These are phyloP conservation scores for Cercospora brassicicola DNA, from an alignment of 2,329 filamentous ascomycete species.

Conservation along the genomic window DNA sequence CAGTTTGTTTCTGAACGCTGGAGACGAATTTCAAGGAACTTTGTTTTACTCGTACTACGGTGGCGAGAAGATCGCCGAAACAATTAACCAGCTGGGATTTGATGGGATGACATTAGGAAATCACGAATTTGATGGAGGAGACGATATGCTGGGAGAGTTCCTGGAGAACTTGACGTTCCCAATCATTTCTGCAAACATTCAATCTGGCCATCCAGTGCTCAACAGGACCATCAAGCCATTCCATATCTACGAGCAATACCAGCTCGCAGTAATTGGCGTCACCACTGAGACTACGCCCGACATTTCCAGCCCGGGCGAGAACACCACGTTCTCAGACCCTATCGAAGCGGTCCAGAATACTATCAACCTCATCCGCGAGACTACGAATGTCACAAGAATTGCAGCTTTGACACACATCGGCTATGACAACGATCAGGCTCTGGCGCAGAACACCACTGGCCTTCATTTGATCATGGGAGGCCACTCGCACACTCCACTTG, in stretches of 20 bases:
- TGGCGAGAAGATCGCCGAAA: slow-evolving; percentile 66
- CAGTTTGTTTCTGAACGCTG: slow-evolving; percentile 63
- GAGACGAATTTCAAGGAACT: slow-evolving; percentile 70
- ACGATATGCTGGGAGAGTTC: slow-evolving; percentile 63
- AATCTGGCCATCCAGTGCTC: slow-evolving; percentile 59
- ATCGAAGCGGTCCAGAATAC: slow-evolving; percentile 61
- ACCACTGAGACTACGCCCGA: slow-evolving; percentile 61
- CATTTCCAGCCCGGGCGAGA: slow-evolving; percentile 60
- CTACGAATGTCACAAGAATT: slow-evolving; percentile 64
- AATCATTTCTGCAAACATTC: slow-evolving; percentile 63
- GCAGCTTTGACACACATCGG: slow-evolving; percentile 68
- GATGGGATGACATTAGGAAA: slow-evolving; percentile 68
- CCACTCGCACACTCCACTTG: slow-evolving; percentile 60
- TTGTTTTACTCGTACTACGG: slow-evolving; percentile 67
- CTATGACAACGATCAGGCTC: slow-evolving; percentile 62
- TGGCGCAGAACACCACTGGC: slow-evolving; percentile 61
- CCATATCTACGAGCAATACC: slow-evolving; percentile 62
- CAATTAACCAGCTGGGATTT: slow-evolving; percentile 64
- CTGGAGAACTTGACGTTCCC: slow-evolving; percentile 65
- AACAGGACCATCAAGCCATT: slow-evolving; percentile 66
- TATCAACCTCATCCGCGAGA: slow-evolving; percentile 61
- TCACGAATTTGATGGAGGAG: slow-evolving; percentile 64
- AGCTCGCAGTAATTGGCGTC: slow-evolving; percentile 64
- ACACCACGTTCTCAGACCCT: slow-evolving; percentile 60
- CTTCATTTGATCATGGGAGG: slow-evolving; percentile 69